Percentiles rank a stretch among this genome's conserved stretches.
These are phyloP conservation scores for Alternaria sp. DNA, from an alignment of 2,329 filamentous ascomycete genomes.

Conservation along the genomic window DNA sequence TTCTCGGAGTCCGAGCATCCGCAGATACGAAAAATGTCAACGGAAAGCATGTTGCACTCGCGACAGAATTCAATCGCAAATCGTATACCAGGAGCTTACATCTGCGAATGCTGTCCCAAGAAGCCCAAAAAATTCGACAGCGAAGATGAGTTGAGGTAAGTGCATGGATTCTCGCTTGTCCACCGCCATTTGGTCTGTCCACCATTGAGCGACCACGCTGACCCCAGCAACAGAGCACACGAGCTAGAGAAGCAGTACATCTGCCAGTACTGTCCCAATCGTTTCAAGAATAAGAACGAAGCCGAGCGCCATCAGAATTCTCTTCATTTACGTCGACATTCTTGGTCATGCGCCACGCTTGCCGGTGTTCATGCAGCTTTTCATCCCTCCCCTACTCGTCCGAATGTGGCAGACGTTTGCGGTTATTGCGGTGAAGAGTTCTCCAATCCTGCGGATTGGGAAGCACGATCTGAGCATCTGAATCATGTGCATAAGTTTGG, in stretches of 20 bases:
- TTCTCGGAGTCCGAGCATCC: conserved; percentile 53
- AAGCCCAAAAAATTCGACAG: conserved; percentile 96
- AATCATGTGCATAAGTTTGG: conserved; percentile 94
- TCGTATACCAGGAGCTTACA: conserved; percentile 67
- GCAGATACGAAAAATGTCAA: conserved; percentile 59
- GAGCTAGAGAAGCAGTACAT: conserved; percentile 97
- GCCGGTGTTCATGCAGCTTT: conserved; percentile 79
- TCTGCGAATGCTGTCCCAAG: conserved; percentile 96
- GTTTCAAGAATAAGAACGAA: conserved; percentile 99
- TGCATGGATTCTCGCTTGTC: conserved; percentile 34
- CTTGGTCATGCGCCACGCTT: conserved; percentile 95
- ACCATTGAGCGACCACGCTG: conserved; percentile 27
- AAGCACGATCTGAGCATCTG: conserved; percentile 83
- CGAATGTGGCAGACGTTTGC: conserved; percentile 76
- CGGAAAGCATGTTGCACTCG: conserved; percentile 54
- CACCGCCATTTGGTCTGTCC: conserved; percentile 35
- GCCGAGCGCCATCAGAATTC: conserved; percentile 96
- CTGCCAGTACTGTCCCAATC: conserved; percentile 89
- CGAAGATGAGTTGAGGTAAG: conserved; percentile 83
- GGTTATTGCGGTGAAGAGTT: conserved; percentile 98
- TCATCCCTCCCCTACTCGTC: conserved; percentile 76
- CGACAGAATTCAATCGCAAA: conserved; percentile 59
- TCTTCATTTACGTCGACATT: conserved; percentile 88
- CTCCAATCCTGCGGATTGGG: conserved; percentile 86
- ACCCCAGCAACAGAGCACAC: conserved; percentile 69